Base-by-base conservation (phyloP, 2,329 filamentous ascomycete genomes). In the Fusarium verrucosum region DNA sequence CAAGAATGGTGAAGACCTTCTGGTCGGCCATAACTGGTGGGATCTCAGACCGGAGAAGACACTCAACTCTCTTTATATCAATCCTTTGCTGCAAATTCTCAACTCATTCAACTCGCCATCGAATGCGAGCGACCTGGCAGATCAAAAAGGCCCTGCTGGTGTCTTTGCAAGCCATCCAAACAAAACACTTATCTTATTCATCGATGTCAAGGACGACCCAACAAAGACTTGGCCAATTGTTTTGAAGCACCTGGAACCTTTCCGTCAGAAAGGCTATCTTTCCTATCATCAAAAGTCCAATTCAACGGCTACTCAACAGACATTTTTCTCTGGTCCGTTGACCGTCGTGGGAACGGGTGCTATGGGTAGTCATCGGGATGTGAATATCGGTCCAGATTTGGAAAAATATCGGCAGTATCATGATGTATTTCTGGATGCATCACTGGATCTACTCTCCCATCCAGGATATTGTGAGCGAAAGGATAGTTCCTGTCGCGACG, bases 301-400 rank as follows among this genome's bases (percentile, higher is more conserved):
- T 8, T 53, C 40, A 5, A 79, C 76, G 10, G 67, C 76, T 6
- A 67, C 86, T 2, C 74, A 83, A 32, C 72, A 77, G 28, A 10
- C 68, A 4, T 70, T 70, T 9, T 53, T 49, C 40, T 58, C 51
- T 6, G 80, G 89, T 0, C 85, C 87, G 2, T 73, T 92, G 19
- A 92, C 89, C 0, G 82, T 92, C 1, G 87, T 92, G 3, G 87
- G 85, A 1, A 90, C 88, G 0, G 89, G 90, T 9, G 85, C 85
- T 36, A 66, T 73, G 7, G 50, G 23, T 30, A 61, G 41, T 8
- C 52, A 58, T 1, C 61, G 68, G 56, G 68, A 69, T 22, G 62
- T 70, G 2, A 70, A 70, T 8, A 46, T 65, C 9, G 68, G 68
- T 1, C 1, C 50, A 3, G 51, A 70, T 32, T 26, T 46, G 2